Evolutionary conservation across 257 asterid species (phyloP).

Genomic region (Ocimum tenuiflorum): DNA sequence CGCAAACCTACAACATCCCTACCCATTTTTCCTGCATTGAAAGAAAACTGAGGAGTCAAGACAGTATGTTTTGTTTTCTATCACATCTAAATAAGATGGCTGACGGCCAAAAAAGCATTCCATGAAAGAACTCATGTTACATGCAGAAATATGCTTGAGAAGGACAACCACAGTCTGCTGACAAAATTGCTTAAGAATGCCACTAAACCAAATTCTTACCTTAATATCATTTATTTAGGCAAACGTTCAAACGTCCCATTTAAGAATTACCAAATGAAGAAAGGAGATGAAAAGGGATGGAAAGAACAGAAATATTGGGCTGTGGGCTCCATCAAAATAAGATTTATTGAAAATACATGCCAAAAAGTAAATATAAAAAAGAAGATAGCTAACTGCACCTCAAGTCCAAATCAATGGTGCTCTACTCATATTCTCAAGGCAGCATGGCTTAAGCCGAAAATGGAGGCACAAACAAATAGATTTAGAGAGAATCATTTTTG

Average conservation of each 20-base stretch:
- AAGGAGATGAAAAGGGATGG: not conserved
- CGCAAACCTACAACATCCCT: constrained; percentile 30
- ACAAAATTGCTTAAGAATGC: not conserved
- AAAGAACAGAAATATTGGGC: not conserved
- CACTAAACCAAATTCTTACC: too few relatives aligned
- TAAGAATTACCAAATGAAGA: not conserved
- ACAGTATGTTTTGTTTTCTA: not conserved
- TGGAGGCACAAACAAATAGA: not conserved
- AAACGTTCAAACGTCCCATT: not conserved
- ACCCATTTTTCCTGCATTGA: constrained; percentile 31
- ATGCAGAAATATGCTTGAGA: not conserved
- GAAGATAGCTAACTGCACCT: not conserved
- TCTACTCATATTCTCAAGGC: not conserved
- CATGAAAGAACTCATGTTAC: too few relatives aligned
- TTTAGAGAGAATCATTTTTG: not conserved
- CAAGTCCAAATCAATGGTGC: not conserved
- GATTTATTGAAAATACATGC: not conserved
- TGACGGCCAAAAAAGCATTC: too few relatives aligned
- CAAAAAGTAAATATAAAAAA: not conserved
- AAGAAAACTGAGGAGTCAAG: not conserved
- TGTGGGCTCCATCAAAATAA: not conserved
- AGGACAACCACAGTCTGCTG: not conserved
- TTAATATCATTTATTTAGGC: not conserved
- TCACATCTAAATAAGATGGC: not conserved
- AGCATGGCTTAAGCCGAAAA: not conserved